A percentile compares a stretch with the other conserved stretches of the same genome.
Conservation (phyloP, 2,329 filamentous ascomycete genomes). For the Triangularia setosa region DNA sequence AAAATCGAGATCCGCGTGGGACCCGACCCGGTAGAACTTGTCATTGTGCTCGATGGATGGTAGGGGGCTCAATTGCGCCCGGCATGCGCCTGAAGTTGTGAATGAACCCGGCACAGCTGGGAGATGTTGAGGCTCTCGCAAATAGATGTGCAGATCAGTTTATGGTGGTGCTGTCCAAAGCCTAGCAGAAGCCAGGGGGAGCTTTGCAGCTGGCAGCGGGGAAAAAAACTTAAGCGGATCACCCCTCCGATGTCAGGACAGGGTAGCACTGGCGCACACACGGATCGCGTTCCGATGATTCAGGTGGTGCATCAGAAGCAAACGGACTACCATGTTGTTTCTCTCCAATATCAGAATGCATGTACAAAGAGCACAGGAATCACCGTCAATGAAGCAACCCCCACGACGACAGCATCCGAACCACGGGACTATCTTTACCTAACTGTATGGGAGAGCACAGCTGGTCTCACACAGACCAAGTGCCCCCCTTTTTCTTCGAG, state of each 20-base stretch:
- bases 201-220: slow-evolving; percentile 6
- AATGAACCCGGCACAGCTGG: slow-evolving; percentile 1
- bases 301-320: not conserved
- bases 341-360: not conserved
- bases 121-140: not conserved
- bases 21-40: slow-evolving; percentile 26
- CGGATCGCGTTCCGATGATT: slow-evolving; percentile 7
- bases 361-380: not conserved
- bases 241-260: slow-evolving; percentile 6
- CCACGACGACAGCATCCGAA: not conserved
- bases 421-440: not conserved
- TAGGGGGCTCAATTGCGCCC: slow-evolving; percentile 22
- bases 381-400: not conserved
- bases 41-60: slow-evolving; percentile 22
- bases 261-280: not conserved
- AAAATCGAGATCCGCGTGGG: slow-evolving; percentile 72
- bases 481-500: not conserved
- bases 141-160: not conserved
- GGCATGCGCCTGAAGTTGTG: slow-evolving; percentile 15
- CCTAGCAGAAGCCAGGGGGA: not conserved
- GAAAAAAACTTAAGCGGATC: slow-evolving; percentile 21
- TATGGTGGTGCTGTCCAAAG: not conserved
- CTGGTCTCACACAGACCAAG: not conserved
- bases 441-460: not conserved
- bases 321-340: not conserved